Base-by-base conservation (phyloP, 2,329 filamentous ascomycete species). In the Falciphora oryzae region DNA sequence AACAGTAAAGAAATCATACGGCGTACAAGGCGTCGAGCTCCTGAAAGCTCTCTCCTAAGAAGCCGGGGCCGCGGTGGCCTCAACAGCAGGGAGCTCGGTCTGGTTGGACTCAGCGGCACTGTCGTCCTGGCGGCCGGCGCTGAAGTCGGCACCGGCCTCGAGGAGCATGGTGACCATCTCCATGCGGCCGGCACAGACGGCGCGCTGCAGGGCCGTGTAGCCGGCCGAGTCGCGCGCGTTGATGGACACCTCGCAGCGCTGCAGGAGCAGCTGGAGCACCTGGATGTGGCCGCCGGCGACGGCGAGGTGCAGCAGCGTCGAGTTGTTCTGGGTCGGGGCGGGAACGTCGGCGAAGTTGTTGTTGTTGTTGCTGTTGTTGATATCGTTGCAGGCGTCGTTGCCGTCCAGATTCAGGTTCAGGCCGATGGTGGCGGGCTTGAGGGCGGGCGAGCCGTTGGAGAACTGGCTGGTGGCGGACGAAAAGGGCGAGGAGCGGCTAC, bases 211-310 rank as follows among this genome's bases (percentile, higher is more conserved):
- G n/a, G 62, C 62, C 11, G 62, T 63, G 56, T 63, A 63, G 8
- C 62, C 62, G 53, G 57, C 57, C 22, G 62, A 22, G 32, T 63
- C 62, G 25, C 62, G 62, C 16, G 31, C 58, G 62, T 63, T 35
- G 62, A 63, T 63, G 53, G 62, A 56, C 29, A 63, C 58, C 28
- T 63, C 62, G 62, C 62, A 63, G 56, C 62, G 57, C 62, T 63
- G 62, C 31, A 63, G 62, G 16, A 63, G 62, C 44, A 63, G 62
- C 62, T 38, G 57, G 28, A 63, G 62, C 31, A 63, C 62, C 16
- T 35, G 57, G 62, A 63, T 58, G 56, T 63, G 62, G 16, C 62
- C 62, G n/a, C 62, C 62, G 2, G 62, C 57, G n/a, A 63, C 62
- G 53, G 62, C 62, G 25, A 63, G 62, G 56, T 63, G 62, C 31